A percentile compares a stretch with the other conserved stretches of the same genome.
These are phyloP conservation scores for Rhodosporidiobolus odoratus DNA, from an alignment of 768 basidiomycete species.

Conservation along the genomic window DNA sequence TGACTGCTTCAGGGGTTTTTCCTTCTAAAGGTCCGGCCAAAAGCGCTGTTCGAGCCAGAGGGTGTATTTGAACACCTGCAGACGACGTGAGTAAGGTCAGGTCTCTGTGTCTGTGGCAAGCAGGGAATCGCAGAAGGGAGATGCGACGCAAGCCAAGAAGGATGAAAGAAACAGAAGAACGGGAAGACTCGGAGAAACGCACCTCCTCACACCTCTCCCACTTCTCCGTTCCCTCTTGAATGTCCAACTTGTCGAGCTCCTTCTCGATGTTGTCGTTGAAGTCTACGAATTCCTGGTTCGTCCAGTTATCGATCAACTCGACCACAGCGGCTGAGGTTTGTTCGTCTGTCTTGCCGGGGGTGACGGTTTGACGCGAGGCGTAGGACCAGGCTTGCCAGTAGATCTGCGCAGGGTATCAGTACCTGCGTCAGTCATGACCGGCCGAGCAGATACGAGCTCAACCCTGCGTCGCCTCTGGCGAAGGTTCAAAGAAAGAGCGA, in stretches of 20 bases:
- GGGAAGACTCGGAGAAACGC: neutral
- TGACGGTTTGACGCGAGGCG: neutral
- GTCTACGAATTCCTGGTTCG: slow-evolving; percentile 44
- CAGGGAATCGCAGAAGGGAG: neutral
- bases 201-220: slow-evolving; percentile 30
- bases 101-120: neutral
- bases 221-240: slow-evolving; percentile 13
- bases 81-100: neutral
- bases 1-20: too few relatives aligned
- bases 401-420: slow-evolving; percentile 50
- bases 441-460: too few relatives aligned
- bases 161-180: fast-evolving
- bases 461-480: too few relatives aligned
- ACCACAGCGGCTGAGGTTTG: slow-evolving; percentile 42
- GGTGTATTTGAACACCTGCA: slow-evolving; percentile 33
- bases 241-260: slow-evolving; percentile 21
- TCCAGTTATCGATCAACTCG: slow-evolving; percentile 64
- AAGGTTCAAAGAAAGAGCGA: neutral
- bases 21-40: slow-evolving; percentile 16
- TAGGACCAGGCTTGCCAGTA: slow-evolving; percentile 66
- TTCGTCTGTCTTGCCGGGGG: slow-evolving; percentile 41
- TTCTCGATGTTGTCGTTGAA: slow-evolving; percentile 44
- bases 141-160: fast-evolving
- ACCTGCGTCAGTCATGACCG: too few relatives aligned
- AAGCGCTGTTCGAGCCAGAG: slow-evolving; percentile 30